Evolutionary conservation across 108 stramenopile species (phyloP), one percentile per base, ranked within the genome.

Genomic region (Mayamaea pseudoterrestris): DNA sequence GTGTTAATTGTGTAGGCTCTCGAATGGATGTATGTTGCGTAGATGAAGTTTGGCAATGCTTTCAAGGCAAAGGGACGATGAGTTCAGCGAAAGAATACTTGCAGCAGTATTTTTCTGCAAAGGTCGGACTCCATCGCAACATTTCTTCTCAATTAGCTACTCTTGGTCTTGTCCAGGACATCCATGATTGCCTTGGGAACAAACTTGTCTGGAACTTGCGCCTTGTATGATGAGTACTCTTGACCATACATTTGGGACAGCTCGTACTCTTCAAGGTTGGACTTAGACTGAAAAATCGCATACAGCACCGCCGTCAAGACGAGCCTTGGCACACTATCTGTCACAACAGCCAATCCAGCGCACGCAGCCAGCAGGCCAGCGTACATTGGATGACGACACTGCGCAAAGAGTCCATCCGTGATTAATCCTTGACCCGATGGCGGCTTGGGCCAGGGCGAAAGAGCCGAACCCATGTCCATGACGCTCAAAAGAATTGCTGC

Each of bases 311-410:
- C 52, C 0, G 76, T 73, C 11, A 78, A 52, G 1, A 83, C 26
- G 20, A 78, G 26, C 9, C 81, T 55, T 27, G 35, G 27, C 2
- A 43, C 65, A 27, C 61, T 67, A 25, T 62, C 71, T 0, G 76
- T 71, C 8, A 57, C 28, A 18, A 86, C 35, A 36, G 60, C 29
- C 18, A 76, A 41, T 36, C 83, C 83, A 3, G 34, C 21, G 48
- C 46, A 50, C 30, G 44, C 49, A n/a, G 36, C 27, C 27, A 86
- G 24, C 24, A 74, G 23, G 2, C 79, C 79, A 0, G 76, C 16
- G 49, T 86, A 86, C 53, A 86, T 79, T 6, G 83, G 83, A 57
- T 86, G 83, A 22, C 83, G 74, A 13, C 75, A 41, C 18, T 71
- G 39, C 2, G 39, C 23, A 57, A 63, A 86, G 20, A 79, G 47